Conservation (phyloP, 1,284 basidiomycete genomes). For the Pascua guehoae region DNA sequence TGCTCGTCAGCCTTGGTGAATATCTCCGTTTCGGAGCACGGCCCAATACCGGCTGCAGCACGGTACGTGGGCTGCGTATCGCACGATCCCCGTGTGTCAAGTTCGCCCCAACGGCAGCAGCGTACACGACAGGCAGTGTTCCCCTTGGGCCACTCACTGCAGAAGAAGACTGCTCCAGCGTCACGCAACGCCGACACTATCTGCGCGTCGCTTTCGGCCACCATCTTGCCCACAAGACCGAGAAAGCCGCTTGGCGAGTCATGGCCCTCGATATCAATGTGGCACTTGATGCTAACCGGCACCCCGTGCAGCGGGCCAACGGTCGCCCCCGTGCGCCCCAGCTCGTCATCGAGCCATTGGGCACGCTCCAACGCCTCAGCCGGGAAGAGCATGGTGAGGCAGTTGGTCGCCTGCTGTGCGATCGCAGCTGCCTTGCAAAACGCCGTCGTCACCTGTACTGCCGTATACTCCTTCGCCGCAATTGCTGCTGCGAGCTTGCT, state of each 20-base stretch:
- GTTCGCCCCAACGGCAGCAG: too few species aligned
- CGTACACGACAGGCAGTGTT: too few species aligned
- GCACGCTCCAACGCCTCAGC: conserved; percentile 61
- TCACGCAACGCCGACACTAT: conserved; percentile 20
- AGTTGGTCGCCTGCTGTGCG: conserved; percentile 55
- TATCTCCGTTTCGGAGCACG: too few species aligned
- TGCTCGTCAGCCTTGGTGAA: not conserved
- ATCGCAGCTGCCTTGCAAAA: conserved; percentile 17
- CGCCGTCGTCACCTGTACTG: not conserved
- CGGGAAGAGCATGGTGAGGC: conserved; percentile 65
- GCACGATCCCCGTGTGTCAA: too few species aligned
- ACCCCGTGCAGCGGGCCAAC: conserved; percentile 62
- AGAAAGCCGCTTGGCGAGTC: conserved; percentile 25
- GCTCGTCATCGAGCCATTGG: conserved; percentile 58
- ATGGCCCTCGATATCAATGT: conserved; percentile 47
- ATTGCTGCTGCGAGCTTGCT: not conserved
- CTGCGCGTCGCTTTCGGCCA: conserved; percentile 10
- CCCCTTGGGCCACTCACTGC: conserved; percentile 8
- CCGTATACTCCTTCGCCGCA: not conserved
- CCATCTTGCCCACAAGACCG: conserved; percentile 15
- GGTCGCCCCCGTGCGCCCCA: conserved; percentile 52
- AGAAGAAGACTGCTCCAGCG: conserved; percentile 28
- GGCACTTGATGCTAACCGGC: conserved; percentile 59
- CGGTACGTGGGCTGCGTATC: too few species aligned
- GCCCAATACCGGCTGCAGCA: too few species aligned